Evolutionary conservation across 169 alveolate species (phyloP), one percentile per base, ranked within the genome.

Genomic region (Babesia bigemina): DNA sequence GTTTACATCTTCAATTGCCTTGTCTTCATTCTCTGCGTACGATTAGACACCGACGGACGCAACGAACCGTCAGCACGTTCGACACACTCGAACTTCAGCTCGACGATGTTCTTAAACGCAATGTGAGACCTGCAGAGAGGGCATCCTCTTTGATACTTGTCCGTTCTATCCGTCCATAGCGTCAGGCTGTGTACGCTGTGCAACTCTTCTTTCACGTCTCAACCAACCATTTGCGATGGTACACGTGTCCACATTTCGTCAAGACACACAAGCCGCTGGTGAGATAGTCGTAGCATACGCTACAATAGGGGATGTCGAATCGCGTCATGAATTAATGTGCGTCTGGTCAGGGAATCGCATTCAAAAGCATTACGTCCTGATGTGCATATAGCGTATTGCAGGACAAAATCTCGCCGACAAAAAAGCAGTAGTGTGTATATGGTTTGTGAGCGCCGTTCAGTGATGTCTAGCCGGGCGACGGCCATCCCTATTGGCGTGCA

Each of bases 281-380:
- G 29, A 83, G 79, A 14, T 66, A 22, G 24, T 83, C 90, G 49
- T 83, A 75, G 78, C 90, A 83, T 4, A 83, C 76, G 67, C 81
- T 63, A 71, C 90, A 83, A 22, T 55, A 63, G 4, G 90, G 90
- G 39, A 83, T 50, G 19, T 83, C 90, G 82, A 66, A 83, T 42
- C 39, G 50, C 19, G 29, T 57, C 90, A 83, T 83, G 42, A 29
- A 58, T 14, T 10, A n/a, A 44, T 47, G 73, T 63, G 73, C 70
- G 45, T 26, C 56, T 33, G 50, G 13, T 9, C 50, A 16, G 50
- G 50, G n/a, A 10, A 16, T 10, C 19, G 59, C 59, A 24, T 9
- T 52, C 59, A 10, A 10, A 2, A 2, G 39, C 33, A 17, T 52
- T 22, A 10, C 59, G 0, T 7, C 28, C 13, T 52, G 26, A 24